Percentiles rank a stretch among this genome's conserved stretches.
Evolutionary conservation across 768 basidiomycete genomes (phyloP).

Genomic region (Phlebiopsis gigantea): DNA sequence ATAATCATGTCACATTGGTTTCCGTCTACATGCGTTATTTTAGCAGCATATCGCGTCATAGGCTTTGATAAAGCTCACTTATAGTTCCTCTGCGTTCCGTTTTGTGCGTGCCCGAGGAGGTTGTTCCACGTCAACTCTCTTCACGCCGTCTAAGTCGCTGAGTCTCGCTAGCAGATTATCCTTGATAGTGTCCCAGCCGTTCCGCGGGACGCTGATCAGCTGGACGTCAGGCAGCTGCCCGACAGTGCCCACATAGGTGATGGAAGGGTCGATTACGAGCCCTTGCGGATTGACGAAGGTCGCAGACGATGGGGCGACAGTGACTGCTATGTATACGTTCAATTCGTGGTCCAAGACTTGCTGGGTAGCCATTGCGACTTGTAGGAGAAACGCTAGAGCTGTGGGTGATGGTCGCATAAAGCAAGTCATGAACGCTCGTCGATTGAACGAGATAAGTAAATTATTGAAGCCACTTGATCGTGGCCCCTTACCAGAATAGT

Average conservation of each 20-base stretch:
- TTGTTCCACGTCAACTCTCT: conserved; percentile 33
- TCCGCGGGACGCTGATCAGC: conserved; percentile 38
- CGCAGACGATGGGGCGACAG: conserved; percentile 31
- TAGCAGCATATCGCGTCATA: too few species aligned
- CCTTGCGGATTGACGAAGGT: conserved; percentile 27
- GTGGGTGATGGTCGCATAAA: background rate
- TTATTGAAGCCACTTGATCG: background rate
- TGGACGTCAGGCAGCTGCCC: conserved; percentile 40
- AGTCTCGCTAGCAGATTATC: conserved; percentile 29
- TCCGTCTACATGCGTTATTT: too few species aligned
- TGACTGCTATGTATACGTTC: conserved; percentile 41
- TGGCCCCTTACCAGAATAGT: background rate
- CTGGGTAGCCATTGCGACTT: conserved; percentile 21
- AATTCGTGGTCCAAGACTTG: conserved; percentile 29
- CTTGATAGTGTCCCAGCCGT: conserved; percentile 29
- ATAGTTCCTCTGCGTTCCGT: conserved; percentile 30
- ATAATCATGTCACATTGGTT: too few species aligned
- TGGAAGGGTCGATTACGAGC: conserved; percentile 30
- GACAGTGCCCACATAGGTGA: conserved; percentile 36
- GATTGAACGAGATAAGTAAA: background rate
- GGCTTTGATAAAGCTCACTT: background rate
- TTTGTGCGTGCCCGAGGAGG: conserved; percentile 30
- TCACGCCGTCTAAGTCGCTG: conserved; percentile 26
- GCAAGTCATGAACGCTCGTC: background rate
- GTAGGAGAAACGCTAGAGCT: background rate